A percentile compares a stretch with the other conserved stretches of the same genome.
Evolutionary conservation across 2,329 filamentous ascomycete species (phyloP).

Genomic region (Penicillium griseofulvum): DNA sequence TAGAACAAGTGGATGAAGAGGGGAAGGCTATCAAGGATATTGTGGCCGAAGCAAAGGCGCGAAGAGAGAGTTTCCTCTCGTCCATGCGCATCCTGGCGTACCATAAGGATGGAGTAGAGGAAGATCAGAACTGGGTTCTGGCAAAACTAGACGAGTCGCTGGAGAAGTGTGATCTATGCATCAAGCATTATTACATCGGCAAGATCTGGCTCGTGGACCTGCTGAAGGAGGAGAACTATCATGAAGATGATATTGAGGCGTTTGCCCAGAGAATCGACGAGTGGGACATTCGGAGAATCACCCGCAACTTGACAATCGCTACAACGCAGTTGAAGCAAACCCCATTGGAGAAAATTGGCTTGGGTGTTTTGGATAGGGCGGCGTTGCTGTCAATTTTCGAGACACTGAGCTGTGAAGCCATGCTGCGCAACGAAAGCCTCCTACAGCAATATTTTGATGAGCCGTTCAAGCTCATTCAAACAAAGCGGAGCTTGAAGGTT

Average conservation of each 20-base stretch:
- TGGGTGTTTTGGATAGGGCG: slow-evolving; percentile 53
- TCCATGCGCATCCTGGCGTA: slow-evolving; percentile 69
- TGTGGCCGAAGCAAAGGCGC: slow-evolving; percentile 55
- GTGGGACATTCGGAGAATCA: slow-evolving; percentile 62
- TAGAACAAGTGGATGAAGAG: slow-evolving; percentile 50
- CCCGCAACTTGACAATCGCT: slow-evolving; percentile 58
- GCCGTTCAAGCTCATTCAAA: slow-evolving; percentile 77
- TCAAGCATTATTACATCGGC: slow-evolving; percentile 70
- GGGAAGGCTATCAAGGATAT: slow-evolving; percentile 37
- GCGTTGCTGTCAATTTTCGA: slow-evolving; percentile 83
- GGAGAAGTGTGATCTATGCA: slow-evolving; percentile 66
- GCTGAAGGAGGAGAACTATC: slow-evolving; percentile 59
- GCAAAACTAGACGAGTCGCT: slow-evolving; percentile 58
- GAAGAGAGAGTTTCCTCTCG: slow-evolving; percentile 63
- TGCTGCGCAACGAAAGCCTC: slow-evolving; percentile 59
- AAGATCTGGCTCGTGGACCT: slow-evolving; percentile 62
- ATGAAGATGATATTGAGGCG: slow-evolving; percentile 47
- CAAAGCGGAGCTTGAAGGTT: slow-evolving; percentile 74
- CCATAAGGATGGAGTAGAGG: slow-evolving; percentile 58
- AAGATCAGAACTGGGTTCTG: slow-evolving; percentile 61
- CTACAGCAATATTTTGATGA: slow-evolving; percentile 67
- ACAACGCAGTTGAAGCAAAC: slow-evolving; percentile 53
- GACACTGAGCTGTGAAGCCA: slow-evolving; percentile 77
- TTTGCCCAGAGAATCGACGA: slow-evolving; percentile 59
- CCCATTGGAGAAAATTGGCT: slow-evolving; percentile 51